Conservation (phyloP, 768 basidiomycete genomes). For the Mycena amicta region DNA sequence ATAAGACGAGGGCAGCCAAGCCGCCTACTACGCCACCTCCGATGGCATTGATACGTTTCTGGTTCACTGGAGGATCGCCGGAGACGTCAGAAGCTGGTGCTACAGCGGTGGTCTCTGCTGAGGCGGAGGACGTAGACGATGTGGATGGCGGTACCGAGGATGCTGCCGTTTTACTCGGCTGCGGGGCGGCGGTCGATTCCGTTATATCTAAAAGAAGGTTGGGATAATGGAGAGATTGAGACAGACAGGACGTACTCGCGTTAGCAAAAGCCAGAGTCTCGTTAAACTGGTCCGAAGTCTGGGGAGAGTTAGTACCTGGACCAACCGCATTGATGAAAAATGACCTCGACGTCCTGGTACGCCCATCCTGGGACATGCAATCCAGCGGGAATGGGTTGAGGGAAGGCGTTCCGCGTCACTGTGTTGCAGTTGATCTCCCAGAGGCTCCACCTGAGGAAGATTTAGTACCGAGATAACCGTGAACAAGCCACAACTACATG, state of each 20-base stretch:
- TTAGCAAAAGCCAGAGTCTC: conserved; percentile 38
- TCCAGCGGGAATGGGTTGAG: conserved; percentile 47
- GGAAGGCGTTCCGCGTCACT: conserved; percentile 26
- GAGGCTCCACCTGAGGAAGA: conserved; percentile 20
- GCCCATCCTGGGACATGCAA: conserved; percentile 65
- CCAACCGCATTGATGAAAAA: too few relatives aligned
- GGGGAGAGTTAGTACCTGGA: not conserved
- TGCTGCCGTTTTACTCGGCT: conserved; percentile 32
- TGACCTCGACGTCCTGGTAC: conserved; percentile 54
- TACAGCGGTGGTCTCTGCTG: conserved; percentile 15
- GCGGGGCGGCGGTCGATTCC: conserved; percentile 44
- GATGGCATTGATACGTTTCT: conserved; percentile 33
- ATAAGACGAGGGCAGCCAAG: conserved; percentile 36
- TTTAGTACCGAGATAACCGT: not conserved
- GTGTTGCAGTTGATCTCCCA: conserved; percentile 25
- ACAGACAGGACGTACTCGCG: conserved; percentile 31
- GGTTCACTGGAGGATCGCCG: conserved; percentile 22
- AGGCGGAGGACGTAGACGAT: conserved; percentile 15
- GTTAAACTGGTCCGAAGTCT: conserved; percentile 44
- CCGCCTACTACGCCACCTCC: conserved; percentile 52
- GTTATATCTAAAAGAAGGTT: conserved; percentile 35
- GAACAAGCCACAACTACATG: conserved; percentile 27
- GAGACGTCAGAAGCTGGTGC: conserved; percentile 20
- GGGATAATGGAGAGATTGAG: not conserved
- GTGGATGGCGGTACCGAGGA: conserved; percentile 19